Evolutionary conservation across 805 yeast species (phyloP), one percentile per base, ranked within the genome.

Genomic region (Gaillardinia entomophila): DNA sequence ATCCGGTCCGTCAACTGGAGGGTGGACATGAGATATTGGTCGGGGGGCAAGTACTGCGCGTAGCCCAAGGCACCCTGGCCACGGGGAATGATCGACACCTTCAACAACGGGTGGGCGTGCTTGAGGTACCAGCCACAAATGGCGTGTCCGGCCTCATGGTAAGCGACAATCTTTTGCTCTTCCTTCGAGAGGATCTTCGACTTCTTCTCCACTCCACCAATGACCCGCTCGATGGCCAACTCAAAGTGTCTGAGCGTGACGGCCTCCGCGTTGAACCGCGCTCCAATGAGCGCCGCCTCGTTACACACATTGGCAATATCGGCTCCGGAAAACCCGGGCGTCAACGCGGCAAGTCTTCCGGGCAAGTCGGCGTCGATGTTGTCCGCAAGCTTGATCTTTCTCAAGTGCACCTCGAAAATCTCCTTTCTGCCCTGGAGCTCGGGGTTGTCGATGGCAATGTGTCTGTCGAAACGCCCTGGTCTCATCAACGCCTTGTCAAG

Each of bases 91-190:
- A 94, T 92, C 12, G 97, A 86, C 13, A 92, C 98, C 66, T 92
- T 92, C 38, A 92, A 69, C 36, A 94, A 66, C 6, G 98, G 98
- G 54, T 90, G 96, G 2, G 97, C 96, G 57, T 74, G 73, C 57
- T 84, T 76, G 50, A 92, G 71, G 52, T 68, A 88, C 99, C 98
- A 92, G 10, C 98, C 98, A 59, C 97, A 89, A 39, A 92, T 77
- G 8, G 99, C 98, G 61, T 94, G 98, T 3, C 98, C 99, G 3
- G 99, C 98, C 60, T 92, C 99, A 55, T 94, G 98, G 51, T 83
- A 92, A 1, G 98, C 98, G 36, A 94, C 96, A 17, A 87, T 78
- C 41, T 70, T 77, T 62, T 88, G 86, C 54, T 94, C 97, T 38
- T 82, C 89, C 1, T 87, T 82, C 3, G 87, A 77, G 39, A 94